A percentile compares a stretch with the other conserved stretches of the same genome.
phyloP scores from a whole-genome alignment of 371 early-diverging fungal genomes.

The Rhizopus arrhizus region DNA sequence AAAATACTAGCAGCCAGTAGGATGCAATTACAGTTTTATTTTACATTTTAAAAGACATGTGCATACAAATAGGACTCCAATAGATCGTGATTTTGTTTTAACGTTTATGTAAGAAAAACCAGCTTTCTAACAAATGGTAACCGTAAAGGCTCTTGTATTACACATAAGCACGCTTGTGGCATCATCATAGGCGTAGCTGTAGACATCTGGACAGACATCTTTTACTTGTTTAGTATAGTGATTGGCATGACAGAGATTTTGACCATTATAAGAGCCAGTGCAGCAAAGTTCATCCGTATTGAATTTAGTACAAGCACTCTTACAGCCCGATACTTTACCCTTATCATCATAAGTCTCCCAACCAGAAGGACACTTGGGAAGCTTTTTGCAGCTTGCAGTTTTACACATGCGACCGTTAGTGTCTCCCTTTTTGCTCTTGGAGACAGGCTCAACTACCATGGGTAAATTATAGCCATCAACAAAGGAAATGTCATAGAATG shows the following conservation, averaged over 20 bases:
- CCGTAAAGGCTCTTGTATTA: conserved; percentile 38
- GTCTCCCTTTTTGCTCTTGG: conserved; percentile 19
- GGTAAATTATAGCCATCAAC: conserved; percentile 48
- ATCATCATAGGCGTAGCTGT: conserved; percentile 61
- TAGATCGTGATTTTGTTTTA: too few species aligned
- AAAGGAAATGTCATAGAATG: conserved; percentile 47
- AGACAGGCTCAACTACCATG: conserved; percentile 34
- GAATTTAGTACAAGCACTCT: conserved; percentile 44
- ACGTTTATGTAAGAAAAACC: too few species aligned
- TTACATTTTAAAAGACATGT: too few species aligned
- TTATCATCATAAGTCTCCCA: conserved; percentile 25
- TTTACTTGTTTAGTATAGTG: conserved; percentile 37
- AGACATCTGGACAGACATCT: conserved; percentile 49
- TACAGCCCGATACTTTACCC: conserved; percentile 34
- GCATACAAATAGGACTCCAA: too few species aligned
- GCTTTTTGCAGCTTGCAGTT: conserved; percentile 30
- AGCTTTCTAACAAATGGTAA: conserved; percentile 42
- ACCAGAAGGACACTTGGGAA: conserved; percentile 40
- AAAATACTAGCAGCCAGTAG: too few species aligned
- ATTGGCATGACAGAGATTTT: conserved; percentile 30
- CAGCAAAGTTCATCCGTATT: conserved; percentile 46
- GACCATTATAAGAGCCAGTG: conserved; percentile 35
- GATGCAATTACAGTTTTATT: too few species aligned
- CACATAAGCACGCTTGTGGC: conserved; percentile 45
- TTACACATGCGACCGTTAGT: conserved; percentile 27